These are phyloP conservation scores for Canariomyces notabilis DNA, from an alignment of 2,329 filamentous ascomycete genomes.

Conservation along the genomic window DNA sequence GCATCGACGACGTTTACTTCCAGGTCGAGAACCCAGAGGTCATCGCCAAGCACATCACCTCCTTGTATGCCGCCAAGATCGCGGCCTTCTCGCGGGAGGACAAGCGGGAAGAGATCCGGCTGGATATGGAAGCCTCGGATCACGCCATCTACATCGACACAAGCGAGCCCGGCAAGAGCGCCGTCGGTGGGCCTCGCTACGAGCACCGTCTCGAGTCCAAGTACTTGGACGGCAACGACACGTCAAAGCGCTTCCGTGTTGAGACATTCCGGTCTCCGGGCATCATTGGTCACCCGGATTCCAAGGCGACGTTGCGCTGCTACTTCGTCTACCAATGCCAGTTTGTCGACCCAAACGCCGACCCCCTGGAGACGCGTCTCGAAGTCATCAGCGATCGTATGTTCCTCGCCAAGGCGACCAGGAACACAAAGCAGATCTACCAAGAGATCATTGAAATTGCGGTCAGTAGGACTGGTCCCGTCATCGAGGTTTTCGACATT, in stretches of 20 bases:
- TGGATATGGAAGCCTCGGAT: conserved; percentile 91
- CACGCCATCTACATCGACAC: conserved; percentile 99
- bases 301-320: conserved; percentile 82
- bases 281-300: conserved; percentile 63
- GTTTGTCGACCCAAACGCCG: conserved; percentile 72
- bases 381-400: conserved; percentile 89
- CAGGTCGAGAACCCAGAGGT: conserved; percentile 80
- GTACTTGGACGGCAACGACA: conserved; percentile 78
- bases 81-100: conserved; percentile 90
- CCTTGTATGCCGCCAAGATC: conserved; percentile 93
- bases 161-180: conserved; percentile 77
- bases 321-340: conserved; percentile 98
- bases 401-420: conserved; percentile 92
- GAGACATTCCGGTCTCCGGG: conserved; percentile 95
- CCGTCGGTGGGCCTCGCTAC: conserved; percentile 77
- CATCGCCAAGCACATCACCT: conserved; percentile 91
- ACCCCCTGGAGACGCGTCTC: conserved; percentile 76
- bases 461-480: conserved; percentile 79
- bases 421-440: conserved; percentile 94
- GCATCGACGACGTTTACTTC: conserved; percentile 98
- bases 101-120: conserved; percentile 86
- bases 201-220: conserved; percentile 92
- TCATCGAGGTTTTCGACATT: conserved; percentile 97
- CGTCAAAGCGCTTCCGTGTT: conserved; percentile 76
- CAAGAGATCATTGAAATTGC: conserved; percentile 86